Evolutionary conservation across 1,139 yeast species (phyloP), one percentile per base, ranked within the genome.

Genomic region (Nakaseomyces delphensis): DNA sequence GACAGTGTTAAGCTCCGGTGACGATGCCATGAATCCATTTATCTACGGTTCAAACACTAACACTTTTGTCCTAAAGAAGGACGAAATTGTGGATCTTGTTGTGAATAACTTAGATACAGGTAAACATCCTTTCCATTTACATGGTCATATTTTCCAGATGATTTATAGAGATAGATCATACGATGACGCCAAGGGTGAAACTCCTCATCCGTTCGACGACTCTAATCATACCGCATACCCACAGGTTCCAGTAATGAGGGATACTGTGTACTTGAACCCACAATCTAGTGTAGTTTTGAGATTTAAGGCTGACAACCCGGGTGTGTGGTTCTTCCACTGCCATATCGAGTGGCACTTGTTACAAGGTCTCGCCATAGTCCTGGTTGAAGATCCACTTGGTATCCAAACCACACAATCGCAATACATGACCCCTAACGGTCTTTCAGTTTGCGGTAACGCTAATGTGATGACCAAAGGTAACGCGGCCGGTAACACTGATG

Each of bases 281-380:
- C 79, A 79, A 53, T 83, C 89, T 24, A 78, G 79, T 63, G 72
- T 85, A 56, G 75, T 73, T n/a, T 62, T 73, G 18, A 70, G 95
- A 57, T 83, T 84, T 65, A 73, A 70, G 51, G 85, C 94, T 41
- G 77, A 81, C 56, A 84, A 85, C 62, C 95, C 95, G 21, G 95
- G 95, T 56, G 86, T 84, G 33, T 85, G 95, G 94, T 71, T 82
- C 57, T 86, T 86, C 84, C 96, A 86, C 63, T 87, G 96, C 66
- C 96, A 86, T 57, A 80, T 86, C 52, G 95, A 86, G 57, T 86
- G 96, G 96, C 96, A 86, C 68, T 73, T 86, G 69, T 79, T 77
- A 55, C 95, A 85, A 65, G 96, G 96, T 48, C 71, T 86, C 48
- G 89, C 87, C 32, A 59, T 83, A 46, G 69, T 72, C n/a, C 68